Percentiles rank a stretch among this genome's conserved stretches.
Conservation (phyloP, 345 rosid species). For the Litchi chinensis region DNA sequence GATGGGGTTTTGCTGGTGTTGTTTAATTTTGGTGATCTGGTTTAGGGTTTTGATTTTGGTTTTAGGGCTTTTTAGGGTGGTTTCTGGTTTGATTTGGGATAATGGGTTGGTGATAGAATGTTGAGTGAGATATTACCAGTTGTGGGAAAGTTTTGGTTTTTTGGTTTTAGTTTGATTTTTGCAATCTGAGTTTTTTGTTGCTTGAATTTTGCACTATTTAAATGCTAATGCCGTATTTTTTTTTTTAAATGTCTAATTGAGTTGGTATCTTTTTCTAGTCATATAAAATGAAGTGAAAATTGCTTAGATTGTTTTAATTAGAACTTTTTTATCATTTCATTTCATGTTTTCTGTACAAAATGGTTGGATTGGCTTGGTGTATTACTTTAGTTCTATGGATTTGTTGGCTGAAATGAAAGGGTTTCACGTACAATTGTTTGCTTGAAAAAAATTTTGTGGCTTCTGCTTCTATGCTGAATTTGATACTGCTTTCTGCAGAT, state of each 20-base stretch:
- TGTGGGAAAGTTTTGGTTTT: background rate
- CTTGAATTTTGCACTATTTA: background rate
- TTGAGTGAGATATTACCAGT: slow-evolving; percentile 1
- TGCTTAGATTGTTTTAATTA: background rate
- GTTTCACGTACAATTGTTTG: background rate
- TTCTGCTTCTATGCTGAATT: background rate
- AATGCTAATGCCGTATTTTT: background rate
- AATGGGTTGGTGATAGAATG: background rate
- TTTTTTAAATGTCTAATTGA: background rate
- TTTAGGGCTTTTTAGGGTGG: background rate
- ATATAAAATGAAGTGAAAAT: background rate
- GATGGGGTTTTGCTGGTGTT: slow-evolving; percentile 15
- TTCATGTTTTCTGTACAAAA: background rate
- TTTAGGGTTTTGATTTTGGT: slow-evolving; percentile 11
- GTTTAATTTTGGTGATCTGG: slow-evolving; percentile 16
- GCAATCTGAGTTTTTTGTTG: background rate
- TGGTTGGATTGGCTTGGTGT: background rate
- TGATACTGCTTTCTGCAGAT: slow-evolving; percentile 53
- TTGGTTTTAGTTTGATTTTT: background rate
- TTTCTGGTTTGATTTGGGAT: background rate
- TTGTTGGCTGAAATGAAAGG: background rate
- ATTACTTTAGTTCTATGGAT: slow-evolving; percentile 12
- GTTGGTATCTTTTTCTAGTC: background rate
- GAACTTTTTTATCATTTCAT: background rate
- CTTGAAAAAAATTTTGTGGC: background rate